These are phyloP conservation scores for Botryotinia convoluta DNA, from an alignment of 2,329 filamentous ascomycete species.

Conservation along the genomic window DNA sequence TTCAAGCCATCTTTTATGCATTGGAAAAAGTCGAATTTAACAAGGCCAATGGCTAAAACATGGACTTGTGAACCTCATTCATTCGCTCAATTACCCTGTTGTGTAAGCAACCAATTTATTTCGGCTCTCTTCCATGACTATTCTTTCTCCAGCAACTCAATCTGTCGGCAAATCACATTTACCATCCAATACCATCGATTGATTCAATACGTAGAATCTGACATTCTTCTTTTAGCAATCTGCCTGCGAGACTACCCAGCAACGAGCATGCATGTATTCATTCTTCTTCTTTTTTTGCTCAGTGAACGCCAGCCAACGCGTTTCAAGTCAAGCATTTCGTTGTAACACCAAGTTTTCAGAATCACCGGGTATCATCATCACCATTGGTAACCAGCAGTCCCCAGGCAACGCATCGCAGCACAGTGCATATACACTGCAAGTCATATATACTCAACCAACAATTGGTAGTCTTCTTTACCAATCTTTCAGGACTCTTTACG, in stretches of 20 bases:
- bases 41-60: constrained; percentile 5
- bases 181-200: neutral
- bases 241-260: neutral
- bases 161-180: neutral
- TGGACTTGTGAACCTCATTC: neutral
- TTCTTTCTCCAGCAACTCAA: constrained; percentile 2
- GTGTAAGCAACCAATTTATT: neutral
- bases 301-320: neutral
- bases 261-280: neutral
- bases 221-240: constrained; percentile 1
- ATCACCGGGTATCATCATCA: constrained; percentile 13
- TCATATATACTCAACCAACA: constrained; percentile 17
- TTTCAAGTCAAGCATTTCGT: neutral
- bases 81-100: constrained; percentile 3
- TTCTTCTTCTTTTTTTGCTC: neutral
- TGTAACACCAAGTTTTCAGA: constrained; percentile 10
- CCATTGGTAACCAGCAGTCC: constrained; percentile 17
- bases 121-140: constrained; percentile 3
- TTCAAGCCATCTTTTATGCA: constrained; percentile 13
- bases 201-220: neutral
- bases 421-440: constrained; percentile 12
- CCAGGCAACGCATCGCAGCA: constrained; percentile 6
- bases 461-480: neutral
- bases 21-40: neutral
- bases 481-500: neutral